Conservation (phyloP, 768 basidiomycete species). For the Pleurotus djamor region DNA sequence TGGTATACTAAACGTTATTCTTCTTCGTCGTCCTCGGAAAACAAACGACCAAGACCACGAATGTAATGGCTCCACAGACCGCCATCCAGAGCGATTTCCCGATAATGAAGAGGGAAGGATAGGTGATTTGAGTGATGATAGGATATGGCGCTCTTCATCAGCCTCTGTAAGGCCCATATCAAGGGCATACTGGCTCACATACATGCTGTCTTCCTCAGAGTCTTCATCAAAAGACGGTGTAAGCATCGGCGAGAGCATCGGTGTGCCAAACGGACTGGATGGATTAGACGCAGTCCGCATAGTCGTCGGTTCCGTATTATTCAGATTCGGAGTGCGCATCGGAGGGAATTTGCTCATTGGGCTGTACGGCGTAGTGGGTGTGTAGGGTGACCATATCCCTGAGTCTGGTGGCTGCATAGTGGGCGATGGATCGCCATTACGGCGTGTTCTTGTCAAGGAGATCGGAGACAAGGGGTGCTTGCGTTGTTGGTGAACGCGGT, state of each 20-base stretch:
- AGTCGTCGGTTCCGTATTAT: conserved; percentile 23
- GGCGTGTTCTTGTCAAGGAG: conserved; percentile 18
- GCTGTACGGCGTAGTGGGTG: conserved; percentile 30
- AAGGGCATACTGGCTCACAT: conserved; percentile 44
- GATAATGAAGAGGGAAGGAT: conserved; percentile 6
- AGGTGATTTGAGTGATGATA: conserved; percentile 16
- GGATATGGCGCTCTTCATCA: conserved; percentile 34
- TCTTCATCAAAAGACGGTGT: conserved; percentile 27
- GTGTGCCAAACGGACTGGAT: conserved; percentile 37
- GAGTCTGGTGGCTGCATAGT: conserved; percentile 27
- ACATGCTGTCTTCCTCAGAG: conserved; percentile 53
- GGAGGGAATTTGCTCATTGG: conserved; percentile 35
- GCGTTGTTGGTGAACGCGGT: conserved; percentile 19
- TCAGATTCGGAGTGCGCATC: conserved; percentile 36
- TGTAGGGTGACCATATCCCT: conserved; percentile 42
- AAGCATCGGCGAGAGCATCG: conserved; percentile 30
- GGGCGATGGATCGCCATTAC: not conserved
- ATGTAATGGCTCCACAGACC: conserved; percentile 11
- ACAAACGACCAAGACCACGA: conserved; percentile 55
- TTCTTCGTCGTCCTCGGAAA: conserved; percentile 51
- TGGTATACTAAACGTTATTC: conserved; percentile 48
- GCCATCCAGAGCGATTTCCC: conserved; percentile 7
- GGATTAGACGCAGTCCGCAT: conserved; percentile 41
- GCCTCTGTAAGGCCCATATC: conserved; percentile 14
- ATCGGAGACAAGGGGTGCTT: conserved; percentile 23